Base-by-base conservation (phyloP, 371 early-diverging fungal species). In the Ordospora colligata region DNA sequence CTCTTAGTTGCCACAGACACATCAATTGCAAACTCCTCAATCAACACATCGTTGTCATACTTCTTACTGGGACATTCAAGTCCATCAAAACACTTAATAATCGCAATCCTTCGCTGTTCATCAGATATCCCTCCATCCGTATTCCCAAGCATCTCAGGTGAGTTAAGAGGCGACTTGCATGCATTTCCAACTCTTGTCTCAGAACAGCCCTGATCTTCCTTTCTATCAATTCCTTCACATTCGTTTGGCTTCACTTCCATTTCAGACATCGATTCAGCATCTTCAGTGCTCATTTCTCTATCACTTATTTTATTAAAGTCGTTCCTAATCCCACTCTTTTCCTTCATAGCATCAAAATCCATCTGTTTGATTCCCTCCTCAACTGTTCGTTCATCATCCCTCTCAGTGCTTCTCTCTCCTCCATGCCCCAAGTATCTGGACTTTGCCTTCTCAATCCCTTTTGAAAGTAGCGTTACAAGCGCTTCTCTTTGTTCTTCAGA, bases 1-100 rank as follows among this genome's bases (percentile, higher is more conserved):
- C 84, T 65, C 21, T 79, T 73, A 14, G 77, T 76, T 42, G 67
- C 70, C 11, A 22, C 45, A 4, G 82, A 82, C 11, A 72, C 77
- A 47, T 85, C 85, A 27, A 27, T n/a, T 7, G 67, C 76, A 73
- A 82, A 81, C 52, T 85, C 84, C 49, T 68, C 73, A 49, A 85
- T 80, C 2, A 53, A 64, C 40, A 73, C 32, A 53, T 70, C 67
- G 45, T 70, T 54, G 21, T 78, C 69, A 72, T 74, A 82, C 58
- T 82, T 81, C 21, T 50, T 75, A 3, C 49, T 78, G 1, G 69
- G 69, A 43, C 63, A 45, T 12, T 69, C 73, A 4, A 50, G 19
- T 22, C 43, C 51, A 12, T 66, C 66, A 11, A 45, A 45, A 19
- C 44, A 66, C 45, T 27, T 44, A 17, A 25, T 44, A n/a, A 12